Evolutionary conservation across 2,329 filamentous ascomycete species (phyloP).

Genomic region (Colletotrichum sidae): DNA sequence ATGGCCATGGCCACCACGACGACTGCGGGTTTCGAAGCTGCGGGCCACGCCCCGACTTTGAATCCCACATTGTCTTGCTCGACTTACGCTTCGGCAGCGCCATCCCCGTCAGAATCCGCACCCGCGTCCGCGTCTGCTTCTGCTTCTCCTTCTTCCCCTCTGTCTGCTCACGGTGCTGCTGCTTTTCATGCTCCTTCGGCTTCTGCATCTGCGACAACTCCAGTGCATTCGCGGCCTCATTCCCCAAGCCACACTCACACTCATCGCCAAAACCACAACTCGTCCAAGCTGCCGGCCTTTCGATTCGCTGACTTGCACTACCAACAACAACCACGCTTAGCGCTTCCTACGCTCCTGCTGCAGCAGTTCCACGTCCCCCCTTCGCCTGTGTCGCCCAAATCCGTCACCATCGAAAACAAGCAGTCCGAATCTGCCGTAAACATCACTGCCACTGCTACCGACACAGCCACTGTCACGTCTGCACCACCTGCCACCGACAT

Average conservation of each 20-base stretch:
- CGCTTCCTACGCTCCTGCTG: conserved; percentile 46
- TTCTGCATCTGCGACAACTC: conserved; percentile 21
- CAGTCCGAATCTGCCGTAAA: conserved; percentile 1
- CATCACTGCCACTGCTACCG: conserved; percentile 14
- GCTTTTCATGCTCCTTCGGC: conserved; percentile 24
- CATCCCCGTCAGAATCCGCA: conserved; percentile 15
- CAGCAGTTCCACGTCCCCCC: conserved; percentile 47
- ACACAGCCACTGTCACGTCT: conserved; percentile 6
- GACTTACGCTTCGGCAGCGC: conserved; percentile 8
- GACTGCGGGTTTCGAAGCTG: conserved; percentile 34
- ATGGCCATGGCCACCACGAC: conserved; percentile 19
- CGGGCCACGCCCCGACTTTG: conserved; percentile 36
- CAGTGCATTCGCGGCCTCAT: conserved; percentile 36
- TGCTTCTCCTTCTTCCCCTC: conserved; percentile 32
- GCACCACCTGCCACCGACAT: conserved; percentile 3
- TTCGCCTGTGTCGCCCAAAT: conserved; percentile 53
- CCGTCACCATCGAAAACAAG: conserved; percentile 41
- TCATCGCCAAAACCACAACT: conserved; percentile 65
- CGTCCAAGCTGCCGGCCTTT: conserved; percentile 67
- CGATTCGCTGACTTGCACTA: conserved; percentile 61
- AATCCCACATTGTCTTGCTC: conserved; percentile 35
- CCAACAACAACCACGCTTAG: conserved; percentile 42
- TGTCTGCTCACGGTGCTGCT: conserved; percentile 21
- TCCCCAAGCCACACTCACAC: conserved; percentile 54
- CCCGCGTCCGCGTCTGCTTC: conserved; percentile 21